Conservation (phyloP, 352 stramenopile genomes). For the Pythium sukuiense region DNA sequence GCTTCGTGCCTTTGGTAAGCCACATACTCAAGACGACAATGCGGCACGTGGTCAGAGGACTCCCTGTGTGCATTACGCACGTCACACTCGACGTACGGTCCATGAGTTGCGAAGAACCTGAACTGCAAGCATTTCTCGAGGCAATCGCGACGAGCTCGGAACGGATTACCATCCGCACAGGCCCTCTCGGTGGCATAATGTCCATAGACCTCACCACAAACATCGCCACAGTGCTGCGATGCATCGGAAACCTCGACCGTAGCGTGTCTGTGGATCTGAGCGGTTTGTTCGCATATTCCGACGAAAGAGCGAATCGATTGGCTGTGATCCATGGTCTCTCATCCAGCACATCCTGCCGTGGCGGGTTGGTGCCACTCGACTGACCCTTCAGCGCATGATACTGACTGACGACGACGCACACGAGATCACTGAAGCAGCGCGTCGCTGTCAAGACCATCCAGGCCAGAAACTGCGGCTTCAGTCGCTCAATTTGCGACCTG, state of each 20-base stretch:
- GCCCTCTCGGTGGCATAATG: not conserved
- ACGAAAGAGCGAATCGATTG: not conserved
- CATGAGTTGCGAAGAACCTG: not conserved
- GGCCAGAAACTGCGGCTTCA: not conserved
- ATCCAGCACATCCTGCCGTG: not conserved
- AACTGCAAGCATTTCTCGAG: not conserved
- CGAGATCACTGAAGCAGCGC: not conserved
- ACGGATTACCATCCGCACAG: not conserved
- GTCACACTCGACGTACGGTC: not conserved
- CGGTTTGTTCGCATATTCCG: not conserved
- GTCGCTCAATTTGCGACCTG: not conserved
- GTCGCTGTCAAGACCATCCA: not conserved
- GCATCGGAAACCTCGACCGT: not conserved
- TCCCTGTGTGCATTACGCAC: not conserved
- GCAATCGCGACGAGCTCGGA: not conserved
- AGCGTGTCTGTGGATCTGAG: not conserved
- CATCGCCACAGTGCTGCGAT: not conserved
- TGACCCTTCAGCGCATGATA: not conserved
- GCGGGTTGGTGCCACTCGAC: too few relatives aligned
- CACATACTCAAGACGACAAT: not conserved
- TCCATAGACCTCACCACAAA: not conserved
- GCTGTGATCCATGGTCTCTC: not conserved
- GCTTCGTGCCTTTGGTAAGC: not conserved
- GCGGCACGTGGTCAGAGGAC: not conserved
- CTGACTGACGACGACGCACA: not conserved